These are phyloP conservation scores for Solanum gandarillasii DNA, from an alignment of 257 asterid species.

Conservation along the genomic window DNA sequence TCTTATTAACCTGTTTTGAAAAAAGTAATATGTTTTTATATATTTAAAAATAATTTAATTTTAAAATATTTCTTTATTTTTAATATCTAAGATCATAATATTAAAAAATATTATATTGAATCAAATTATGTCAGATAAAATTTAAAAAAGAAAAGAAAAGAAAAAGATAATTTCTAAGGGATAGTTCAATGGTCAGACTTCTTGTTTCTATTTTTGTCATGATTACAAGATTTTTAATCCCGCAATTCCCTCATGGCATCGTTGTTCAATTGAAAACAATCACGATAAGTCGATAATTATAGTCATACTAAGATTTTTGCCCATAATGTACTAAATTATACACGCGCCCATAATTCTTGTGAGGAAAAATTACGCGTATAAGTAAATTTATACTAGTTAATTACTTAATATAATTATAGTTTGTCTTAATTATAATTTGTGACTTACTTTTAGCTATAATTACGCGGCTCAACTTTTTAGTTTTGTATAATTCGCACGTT, in stretches of 20 bases:
- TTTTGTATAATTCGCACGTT: too few relatives aligned
- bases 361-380: too few relatives aligned
- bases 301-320: background rate
- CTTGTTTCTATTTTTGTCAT: background rate
- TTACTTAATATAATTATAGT: too few relatives aligned
- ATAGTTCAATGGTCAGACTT: background rate
- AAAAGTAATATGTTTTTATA: background rate
- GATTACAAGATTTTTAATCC: background rate
- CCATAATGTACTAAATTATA: background rate
- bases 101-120: background rate
- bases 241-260: background rate
- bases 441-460: too few relatives aligned
- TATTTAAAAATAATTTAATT: too few relatives aligned
- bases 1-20: background rate
- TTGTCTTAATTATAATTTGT: too few relatives aligned
- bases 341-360: background rate
- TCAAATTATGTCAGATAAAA: background rate
- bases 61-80: too few relatives aligned
- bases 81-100: background rate
- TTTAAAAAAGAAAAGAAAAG: background rate
- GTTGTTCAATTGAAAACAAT: background rate
- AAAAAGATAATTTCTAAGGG: background rate
- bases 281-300: background rate
- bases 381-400: too few relatives aligned
- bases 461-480: too few relatives aligned